These are phyloP conservation scores for Ogataea parapolymorpha DNA, from an alignment of 805 yeast species.

Conservation along the genomic window DNA sequence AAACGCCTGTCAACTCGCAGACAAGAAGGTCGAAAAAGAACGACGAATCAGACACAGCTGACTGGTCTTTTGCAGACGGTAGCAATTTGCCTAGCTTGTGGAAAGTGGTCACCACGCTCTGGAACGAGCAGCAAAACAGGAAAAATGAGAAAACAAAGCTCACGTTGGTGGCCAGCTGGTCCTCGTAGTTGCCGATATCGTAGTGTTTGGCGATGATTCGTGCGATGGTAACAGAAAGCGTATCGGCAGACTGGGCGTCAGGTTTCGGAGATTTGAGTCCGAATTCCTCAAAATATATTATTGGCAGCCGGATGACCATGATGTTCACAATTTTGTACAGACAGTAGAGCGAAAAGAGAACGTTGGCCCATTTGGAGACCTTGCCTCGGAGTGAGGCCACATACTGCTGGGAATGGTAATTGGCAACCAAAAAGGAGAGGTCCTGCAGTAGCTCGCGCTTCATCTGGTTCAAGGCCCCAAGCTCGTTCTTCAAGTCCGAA, in stretches of 20 bases:
- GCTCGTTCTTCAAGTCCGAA: constrained; percentile 37
- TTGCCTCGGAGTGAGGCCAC: constrained; percentile 14
- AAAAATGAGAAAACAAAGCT: constrained; percentile 54
- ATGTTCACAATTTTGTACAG: constrained; percentile 45
- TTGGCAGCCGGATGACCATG: constrained; percentile 40
- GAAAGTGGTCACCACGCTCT: constrained; percentile 60
- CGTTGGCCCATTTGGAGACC: constrained; percentile 9
- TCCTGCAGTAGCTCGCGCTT: constrained; percentile 20
- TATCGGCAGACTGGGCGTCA: constrained; percentile 34
- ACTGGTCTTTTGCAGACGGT: constrained; percentile 10
- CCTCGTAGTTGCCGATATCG: constrained; percentile 31
- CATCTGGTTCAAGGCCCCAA: constrained; percentile 36
- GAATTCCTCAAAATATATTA: constrained; percentile 19
- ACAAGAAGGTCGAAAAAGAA: constrained; percentile 34
- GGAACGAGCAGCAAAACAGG: constrained; percentile 59
- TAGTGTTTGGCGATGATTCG: constrained; percentile 33
- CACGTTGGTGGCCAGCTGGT: constrained; percentile 42
- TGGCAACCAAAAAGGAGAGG: constrained; percentile 9
- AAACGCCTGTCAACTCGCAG: constrained; percentile 47
- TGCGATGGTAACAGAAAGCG: constrained; percentile 48
- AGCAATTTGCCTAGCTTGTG: constrained; percentile 41
- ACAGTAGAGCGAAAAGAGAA: constrained; percentile 44
- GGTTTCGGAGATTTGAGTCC: constrained; percentile 1
- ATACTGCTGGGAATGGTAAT: constrained; percentile 9
- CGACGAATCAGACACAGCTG: constrained; percentile 1